These are phyloP conservation scores for Dentipellis sp. DNA, from an alignment of 768 basidiomycete genomes.

Conservation along the genomic window DNA sequence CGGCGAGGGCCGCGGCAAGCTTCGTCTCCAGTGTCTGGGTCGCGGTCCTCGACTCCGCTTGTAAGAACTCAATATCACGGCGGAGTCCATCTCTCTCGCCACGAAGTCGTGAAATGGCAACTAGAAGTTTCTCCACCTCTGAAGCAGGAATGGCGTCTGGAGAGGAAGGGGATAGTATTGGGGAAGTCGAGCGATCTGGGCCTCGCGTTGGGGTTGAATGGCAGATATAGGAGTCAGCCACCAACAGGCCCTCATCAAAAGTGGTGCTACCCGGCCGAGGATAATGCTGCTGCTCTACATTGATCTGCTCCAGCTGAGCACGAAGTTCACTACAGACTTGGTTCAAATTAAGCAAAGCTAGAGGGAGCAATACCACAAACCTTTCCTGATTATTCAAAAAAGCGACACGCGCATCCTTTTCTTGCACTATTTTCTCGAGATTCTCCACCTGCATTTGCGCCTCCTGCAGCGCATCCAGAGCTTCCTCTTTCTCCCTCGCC, in stretches of 20 bases:
- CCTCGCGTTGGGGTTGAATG: background rate
- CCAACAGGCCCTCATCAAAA: conserved; percentile 1
- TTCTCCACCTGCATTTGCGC: conserved; percentile 23
- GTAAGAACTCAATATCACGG: conserved; percentile 57
- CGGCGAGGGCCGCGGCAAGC: conserved; percentile 24
- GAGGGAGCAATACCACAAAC: conserved; percentile 11
- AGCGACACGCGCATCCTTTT: conserved; percentile 18
- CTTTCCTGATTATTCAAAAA: conserved; percentile 18
- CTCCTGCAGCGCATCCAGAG: conserved; percentile 33
- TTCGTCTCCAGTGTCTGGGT: conserved; percentile 50
- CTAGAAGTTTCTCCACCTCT: conserved; percentile 45
- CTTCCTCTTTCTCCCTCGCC: conserved; percentile 45
- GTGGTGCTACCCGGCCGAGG: background rate
- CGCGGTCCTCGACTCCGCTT: conserved; percentile 56
- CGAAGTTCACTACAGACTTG: conserved; percentile 5
- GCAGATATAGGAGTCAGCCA: background rate
- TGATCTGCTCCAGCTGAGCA: conserved; percentile 2
- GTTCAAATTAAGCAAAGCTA: background rate
- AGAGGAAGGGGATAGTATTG: background rate
- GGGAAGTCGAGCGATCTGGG: background rate
- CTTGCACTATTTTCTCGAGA: conserved; percentile 11
- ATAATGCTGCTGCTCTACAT: background rate
- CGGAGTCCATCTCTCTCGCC: conserved; percentile 54
- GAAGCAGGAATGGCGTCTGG: conserved; percentile 11
- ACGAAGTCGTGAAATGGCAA: conserved; percentile 58